Evolutionary conservation across 345 rosid species (phyloP).

Genomic region (Citropsis articulata): DNA sequence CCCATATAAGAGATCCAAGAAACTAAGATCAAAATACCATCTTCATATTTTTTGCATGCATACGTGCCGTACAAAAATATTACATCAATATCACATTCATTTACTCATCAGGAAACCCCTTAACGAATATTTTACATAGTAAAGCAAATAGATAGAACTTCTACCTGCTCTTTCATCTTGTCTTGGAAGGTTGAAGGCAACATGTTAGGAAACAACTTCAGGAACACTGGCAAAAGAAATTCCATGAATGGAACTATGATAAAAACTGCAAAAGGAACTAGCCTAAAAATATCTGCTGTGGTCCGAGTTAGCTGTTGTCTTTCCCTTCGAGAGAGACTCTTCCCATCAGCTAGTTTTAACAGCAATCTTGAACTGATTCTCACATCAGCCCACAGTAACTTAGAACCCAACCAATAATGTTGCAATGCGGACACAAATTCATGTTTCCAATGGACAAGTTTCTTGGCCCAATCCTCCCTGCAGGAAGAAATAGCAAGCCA

Average conservation of each 20-base stretch:
- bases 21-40: background rate
- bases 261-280: slow-evolving; percentile 82
- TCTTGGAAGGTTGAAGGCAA: slow-evolving; percentile 80
- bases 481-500: slow-evolving; percentile 15
- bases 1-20: background rate
- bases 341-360: slow-evolving; percentile 63
- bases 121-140: background rate
- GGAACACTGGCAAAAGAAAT: slow-evolving; percentile 65
- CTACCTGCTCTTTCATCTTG: slow-evolving; percentile 78
- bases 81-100: background rate
- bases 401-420: slow-evolving; percentile 73
- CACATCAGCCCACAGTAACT: slow-evolving; percentile 63
- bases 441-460: slow-evolving; percentile 59
- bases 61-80: background rate
- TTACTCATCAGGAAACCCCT: background rate
- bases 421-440: slow-evolving; percentile 60
- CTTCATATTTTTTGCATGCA: background rate
- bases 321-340: slow-evolving; percentile 81
- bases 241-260: slow-evolving; percentile 78
- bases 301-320: slow-evolving; percentile 90
- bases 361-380: slow-evolving; percentile 68
- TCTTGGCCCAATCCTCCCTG: slow-evolving; percentile 72
- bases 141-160: background rate
- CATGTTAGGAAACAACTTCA: slow-evolving; percentile 76
- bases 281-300: slow-evolving; percentile 86